A percentile compares a stretch with the other conserved stretches of the same genome.
Evolutionary conservation across 805 yeast genomes (phyloP).

Genomic region (Saccharomyces mikatae): DNA sequence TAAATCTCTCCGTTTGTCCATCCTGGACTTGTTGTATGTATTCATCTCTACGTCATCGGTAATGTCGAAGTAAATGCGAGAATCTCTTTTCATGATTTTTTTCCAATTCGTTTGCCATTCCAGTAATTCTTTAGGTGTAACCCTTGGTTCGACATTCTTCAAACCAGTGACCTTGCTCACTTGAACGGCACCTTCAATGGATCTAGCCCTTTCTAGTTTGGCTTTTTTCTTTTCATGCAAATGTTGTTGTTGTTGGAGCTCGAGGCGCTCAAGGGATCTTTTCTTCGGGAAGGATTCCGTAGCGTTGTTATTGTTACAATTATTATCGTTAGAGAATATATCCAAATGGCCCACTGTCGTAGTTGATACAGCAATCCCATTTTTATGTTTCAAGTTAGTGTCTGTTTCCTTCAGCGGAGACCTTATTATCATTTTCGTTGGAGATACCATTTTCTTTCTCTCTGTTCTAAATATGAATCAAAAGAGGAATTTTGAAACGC

Average conservation of each 20-base stretch:
- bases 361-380: constrained; percentile 2
- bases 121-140: constrained; percentile 33
- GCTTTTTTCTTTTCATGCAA: constrained; percentile 16
- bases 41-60: constrained; percentile 28
- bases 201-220: constrained; percentile 24
- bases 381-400: constrained; percentile 18
- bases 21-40: constrained; percentile 13
- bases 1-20: constrained; percentile 24
- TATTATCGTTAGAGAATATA: neutral
- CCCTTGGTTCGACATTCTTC: constrained; percentile 16
- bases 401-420: constrained; percentile 30
- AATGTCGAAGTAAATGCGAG: constrained; percentile 55
- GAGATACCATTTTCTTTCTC: constrained; percentile 10
- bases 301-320: neutral
- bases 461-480: neutral
- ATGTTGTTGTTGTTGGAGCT: constrained; percentile 4
- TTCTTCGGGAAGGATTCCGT: constrained; percentile 11
- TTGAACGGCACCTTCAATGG: constrained; percentile 31
- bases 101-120: constrained; percentile 64
- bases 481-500: neutral
- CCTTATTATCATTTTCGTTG: constrained; percentile 12
- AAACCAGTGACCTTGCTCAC: constrained; percentile 15
- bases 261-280: constrained; percentile 21
- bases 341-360: neutral
- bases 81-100: constrained; percentile 44